Conservation (phyloP, 2,329 filamentous ascomycete genomes). For the Fusarium sp. region DNA sequence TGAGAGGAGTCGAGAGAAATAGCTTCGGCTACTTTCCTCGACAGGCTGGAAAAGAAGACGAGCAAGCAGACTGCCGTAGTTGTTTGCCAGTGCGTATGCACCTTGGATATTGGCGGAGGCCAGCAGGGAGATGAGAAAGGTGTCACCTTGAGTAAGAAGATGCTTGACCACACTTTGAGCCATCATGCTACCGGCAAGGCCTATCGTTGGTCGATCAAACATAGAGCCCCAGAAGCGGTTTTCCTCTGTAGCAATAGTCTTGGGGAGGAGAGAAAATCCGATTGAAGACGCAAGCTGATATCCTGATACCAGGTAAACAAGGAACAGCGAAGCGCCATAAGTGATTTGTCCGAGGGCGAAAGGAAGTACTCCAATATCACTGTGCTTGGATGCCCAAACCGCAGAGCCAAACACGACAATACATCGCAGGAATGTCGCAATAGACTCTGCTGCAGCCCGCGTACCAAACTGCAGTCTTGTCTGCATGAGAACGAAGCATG, state of each 20-base stretch:
- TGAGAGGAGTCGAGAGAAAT: conserved; percentile 84
- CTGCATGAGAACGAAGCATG: conserved; percentile 89
- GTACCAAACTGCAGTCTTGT: conserved; percentile 82
- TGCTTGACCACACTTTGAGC: conserved; percentile 92
- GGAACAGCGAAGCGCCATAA: conserved; percentile 76
- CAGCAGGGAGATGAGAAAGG: conserved; percentile 83
- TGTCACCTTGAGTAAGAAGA: conserved; percentile 92
- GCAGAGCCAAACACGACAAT: conserved; percentile 78
- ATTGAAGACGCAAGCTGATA: conserved; percentile 64
- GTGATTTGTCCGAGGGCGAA: conserved; percentile 89
- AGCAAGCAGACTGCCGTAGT: conserved; percentile 91
- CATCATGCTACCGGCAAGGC: conserved; percentile 84
- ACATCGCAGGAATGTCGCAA: conserved; percentile 83
- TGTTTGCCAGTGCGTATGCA: conserved; percentile 91
- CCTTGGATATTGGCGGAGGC: conserved; percentile 86
- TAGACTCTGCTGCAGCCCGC: conserved; percentile 84
- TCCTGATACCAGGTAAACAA: conserved; percentile 77
- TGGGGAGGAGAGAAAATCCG: conserved; percentile 76
- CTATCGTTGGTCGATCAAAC: conserved; percentile 78
- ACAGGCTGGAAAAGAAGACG: conserved; percentile 93
- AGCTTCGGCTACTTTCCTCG: conserved; percentile 90
- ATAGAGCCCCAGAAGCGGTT: conserved; percentile 64
- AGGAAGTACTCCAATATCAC: conserved; percentile 80
- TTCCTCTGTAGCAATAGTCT: conserved; percentile 47
- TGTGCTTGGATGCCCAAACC: conserved; percentile 66